Base-by-base conservation (phyloP, 768 basidiomycete genomes). In the Strobilomyces dryophilus region DNA sequence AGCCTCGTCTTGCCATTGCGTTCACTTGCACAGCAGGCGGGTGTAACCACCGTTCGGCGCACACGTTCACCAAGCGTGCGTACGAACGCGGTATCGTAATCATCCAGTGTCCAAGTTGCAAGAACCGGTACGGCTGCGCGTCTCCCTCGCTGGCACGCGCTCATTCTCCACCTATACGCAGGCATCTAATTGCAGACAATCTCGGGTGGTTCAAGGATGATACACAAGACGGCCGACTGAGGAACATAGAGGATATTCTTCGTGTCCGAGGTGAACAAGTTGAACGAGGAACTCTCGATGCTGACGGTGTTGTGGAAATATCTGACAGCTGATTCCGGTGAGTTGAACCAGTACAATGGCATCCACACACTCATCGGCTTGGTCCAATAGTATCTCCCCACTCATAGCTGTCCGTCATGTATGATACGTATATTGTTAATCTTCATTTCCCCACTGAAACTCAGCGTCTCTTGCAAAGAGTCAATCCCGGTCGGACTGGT, bases 31-130 rank as follows among this genome's bases (percentile, higher is more conserved):
- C 90, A 1, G 93, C 83, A 5, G 61, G 75, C 6, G 76, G 75
- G 2, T 98, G 95, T 61, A 77, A 77, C 10, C 79, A 80, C 55
- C 85, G 95, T 3, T 95, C 92, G 9, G 85, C 90, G 6, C 95
- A 98, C 62, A 79, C 89, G 55, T 98, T 98, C 68, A 80, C 90
- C 7, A 87, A 83, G 65, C 79, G 83, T 42, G 81, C 91, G 18
- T 99, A 99, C 70, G 80, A 88, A 66, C 80, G 78, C 42, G 95
- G 95, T 0, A 84, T 98, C 47, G 95, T 98, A 3, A 75, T 99
- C 26, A 81, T 97, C 1, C 81, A 94, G 66, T 99, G 95, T 72
- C 94, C 95, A 2, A 80, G 80, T 14, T 99, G 95, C 67, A 83
- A 88, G 61, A 92, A 89, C 62, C 75, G 95, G 89, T 92, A 65